Base-by-base conservation (phyloP, 1,284 basidiomycete species). In the Leccinum subrobustum region DNA sequence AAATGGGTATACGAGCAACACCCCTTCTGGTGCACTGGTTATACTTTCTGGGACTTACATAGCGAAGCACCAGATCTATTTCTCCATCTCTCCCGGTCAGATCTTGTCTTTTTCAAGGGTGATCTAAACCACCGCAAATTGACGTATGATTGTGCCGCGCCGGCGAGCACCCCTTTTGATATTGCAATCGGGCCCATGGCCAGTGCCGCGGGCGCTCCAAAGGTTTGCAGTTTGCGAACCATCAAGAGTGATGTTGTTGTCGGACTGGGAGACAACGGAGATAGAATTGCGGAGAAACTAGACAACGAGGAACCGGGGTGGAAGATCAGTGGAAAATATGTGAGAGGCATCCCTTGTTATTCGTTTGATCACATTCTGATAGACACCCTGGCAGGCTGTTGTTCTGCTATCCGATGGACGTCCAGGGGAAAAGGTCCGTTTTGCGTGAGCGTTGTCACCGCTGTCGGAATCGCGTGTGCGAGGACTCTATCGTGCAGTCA, bases 311-410 rank as follows among this genome's bases (percentile, higher is more conserved):
- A 98, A 74, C 88, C 91, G 25, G 96, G 96, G 54, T 98, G 96
- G 96, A 96, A 95, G 80, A 98, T 98, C 73, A 93, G 91, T 56
- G 94, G 94, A 56, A 95, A 95, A 91, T 96, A 95, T 72, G 92
- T 93, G 72, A 77, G 8, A 60, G 42, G 12, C 18, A 12, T 54
- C 20, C 33, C 25, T 29, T 23, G 31, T 18, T 12, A 35, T 29
- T 23, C 25, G 18, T 52, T 42, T 50, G 56, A 60, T 33, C 29
- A 29, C 33, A 61, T 53, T 50, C 62, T 64, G 54, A 63, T 57
- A 8, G 44, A 54, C 57, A 33, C 54, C 56, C 52, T 27, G 14
- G 65, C 63, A 93, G 89, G 93, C 93, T 66, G 87, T 96, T 59
- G 89, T 96, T 14, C 82, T 95, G 2, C 76, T 95, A 29, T 93